Percentiles rank a stretch among this genome's conserved stretches.
phyloP scores from a whole-genome alignment of 306 rosid genomes.

The Prosopis cineraria region DNA sequence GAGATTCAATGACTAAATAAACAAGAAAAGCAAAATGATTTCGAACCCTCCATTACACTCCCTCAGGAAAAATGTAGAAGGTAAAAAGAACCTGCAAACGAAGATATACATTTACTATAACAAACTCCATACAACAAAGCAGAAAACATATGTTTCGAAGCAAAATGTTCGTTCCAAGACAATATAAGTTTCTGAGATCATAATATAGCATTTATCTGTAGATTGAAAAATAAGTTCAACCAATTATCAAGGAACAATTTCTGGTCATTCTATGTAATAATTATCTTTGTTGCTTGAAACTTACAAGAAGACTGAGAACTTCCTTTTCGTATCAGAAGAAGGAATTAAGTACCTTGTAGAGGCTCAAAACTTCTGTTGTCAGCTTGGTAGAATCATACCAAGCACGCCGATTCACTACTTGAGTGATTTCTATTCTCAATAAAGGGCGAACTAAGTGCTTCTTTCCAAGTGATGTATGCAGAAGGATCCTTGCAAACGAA shows the following conservation, averaged over 20 bases:
- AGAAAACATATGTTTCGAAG: neutral
- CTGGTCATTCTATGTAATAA: slow-evolving; percentile 1
- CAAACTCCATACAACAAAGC: slow-evolving; percentile 11
- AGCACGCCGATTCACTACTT: slow-evolving; percentile 88
- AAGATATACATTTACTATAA: neutral
- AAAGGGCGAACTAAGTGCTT: slow-evolving; percentile 95
- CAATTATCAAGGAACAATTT: neutral
- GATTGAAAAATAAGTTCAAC: neutral
- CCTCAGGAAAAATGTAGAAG: neutral
- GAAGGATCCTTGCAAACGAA: slow-evolving; percentile 89
- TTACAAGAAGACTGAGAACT: neutral
- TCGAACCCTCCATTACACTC: neutral
- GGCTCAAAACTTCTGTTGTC: slow-evolving; percentile 73
- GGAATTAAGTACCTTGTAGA: slow-evolving; percentile 70
- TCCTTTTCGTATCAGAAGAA: slow-evolving; percentile 9
- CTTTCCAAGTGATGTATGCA: slow-evolving; percentile 94
- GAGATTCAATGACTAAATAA: slow-evolving; percentile 4
- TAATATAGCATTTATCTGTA: neutral
- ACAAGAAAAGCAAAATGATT: neutral
- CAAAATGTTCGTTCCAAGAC: neutral
- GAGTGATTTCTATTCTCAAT: slow-evolving; percentile 86
- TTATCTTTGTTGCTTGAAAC: slow-evolving; percentile 21
- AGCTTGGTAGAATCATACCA: slow-evolving; percentile 92
- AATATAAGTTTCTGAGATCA: neutral
- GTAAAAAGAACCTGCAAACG: neutral